Conservation (phyloP, 2,329 filamentous ascomycete genomes). For the Neurospora crassa region DNA sequence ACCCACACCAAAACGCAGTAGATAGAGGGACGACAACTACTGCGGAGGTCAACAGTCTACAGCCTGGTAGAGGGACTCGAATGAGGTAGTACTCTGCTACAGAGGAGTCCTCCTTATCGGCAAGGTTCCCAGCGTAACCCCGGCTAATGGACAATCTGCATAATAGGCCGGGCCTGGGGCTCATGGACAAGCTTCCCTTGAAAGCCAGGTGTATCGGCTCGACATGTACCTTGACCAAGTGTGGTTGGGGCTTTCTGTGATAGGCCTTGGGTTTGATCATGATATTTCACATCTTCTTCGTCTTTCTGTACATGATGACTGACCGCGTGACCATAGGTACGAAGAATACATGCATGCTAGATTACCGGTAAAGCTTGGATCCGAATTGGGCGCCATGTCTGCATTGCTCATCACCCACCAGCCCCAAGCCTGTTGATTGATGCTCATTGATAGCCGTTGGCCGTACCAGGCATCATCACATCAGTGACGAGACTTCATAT, state of each 20-base stretch:
- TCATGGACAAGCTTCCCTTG: background rate
- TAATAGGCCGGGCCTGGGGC: background rate
- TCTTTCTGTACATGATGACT: background rate
- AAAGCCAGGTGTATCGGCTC: background rate
- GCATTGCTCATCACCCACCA: background rate
- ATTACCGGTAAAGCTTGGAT: background rate
- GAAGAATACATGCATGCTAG: background rate
- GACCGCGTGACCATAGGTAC: background rate
- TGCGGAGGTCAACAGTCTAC: background rate
- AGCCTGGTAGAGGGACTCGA: background rate
- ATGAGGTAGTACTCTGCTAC: background rate
- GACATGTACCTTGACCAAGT: background rate
- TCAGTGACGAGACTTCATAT: background rate
- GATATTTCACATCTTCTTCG: background rate
- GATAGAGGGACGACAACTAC: background rate
- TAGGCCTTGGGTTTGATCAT: background rate
- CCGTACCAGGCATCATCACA: background rate
- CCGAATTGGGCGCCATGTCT: background rate
- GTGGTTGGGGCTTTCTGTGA: background rate
- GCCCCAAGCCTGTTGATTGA: background rate
- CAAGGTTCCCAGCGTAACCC: background rate
- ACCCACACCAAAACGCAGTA: background rate
- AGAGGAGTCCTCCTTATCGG: background rate
- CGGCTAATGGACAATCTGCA: background rate
- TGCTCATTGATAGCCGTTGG: background rate